A percentile compares a stretch with the other conserved stretches of the same genome.
Evolutionary conservation across 306 rosid species (phyloP).

Genomic region (Fragaria iinumae): DNA sequence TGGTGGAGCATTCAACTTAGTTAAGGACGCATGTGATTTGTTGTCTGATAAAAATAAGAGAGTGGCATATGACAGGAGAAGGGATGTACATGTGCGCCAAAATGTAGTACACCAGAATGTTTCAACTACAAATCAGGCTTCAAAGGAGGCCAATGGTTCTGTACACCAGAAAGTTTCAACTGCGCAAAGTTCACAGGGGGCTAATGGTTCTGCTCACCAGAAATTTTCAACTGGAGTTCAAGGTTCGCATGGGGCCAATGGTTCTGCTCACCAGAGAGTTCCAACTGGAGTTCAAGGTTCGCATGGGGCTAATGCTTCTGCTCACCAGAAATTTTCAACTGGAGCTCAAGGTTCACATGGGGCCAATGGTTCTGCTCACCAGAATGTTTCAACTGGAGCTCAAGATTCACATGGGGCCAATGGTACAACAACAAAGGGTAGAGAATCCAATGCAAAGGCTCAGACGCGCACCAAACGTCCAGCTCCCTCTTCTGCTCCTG

Average conservation of each 20-base stretch:
- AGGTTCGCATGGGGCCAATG: constrained; percentile 50
- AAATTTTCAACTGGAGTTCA: constrained; percentile 18
- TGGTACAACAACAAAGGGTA: constrained; percentile 40
- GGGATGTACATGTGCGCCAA: constrained; percentile 19
- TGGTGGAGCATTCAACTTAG: constrained; percentile 79
- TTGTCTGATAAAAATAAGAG: constrained; percentile 67
- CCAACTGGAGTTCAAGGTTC: constrained; percentile 31
- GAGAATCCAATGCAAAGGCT: constrained; percentile 44
- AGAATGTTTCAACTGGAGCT: neutral
- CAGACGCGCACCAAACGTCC: constrained; percentile 50
- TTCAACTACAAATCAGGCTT: constrained; percentile 27
- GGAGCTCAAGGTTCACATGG: constrained; percentile 47
- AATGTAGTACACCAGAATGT: neutral
- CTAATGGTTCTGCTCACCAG: constrained; percentile 38
- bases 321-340: neutral
- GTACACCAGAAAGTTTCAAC: neutral
- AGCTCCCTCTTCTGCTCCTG: constrained; percentile 48
- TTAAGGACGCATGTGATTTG: constrained; percentile 85
- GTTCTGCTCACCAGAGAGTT: neutral
- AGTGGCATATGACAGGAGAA: constrained; percentile 56
- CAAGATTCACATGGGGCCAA: constrained; percentile 55
- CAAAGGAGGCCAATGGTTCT: constrained; percentile 58
- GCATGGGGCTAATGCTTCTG: constrained; percentile 40
- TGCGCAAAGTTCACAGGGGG: constrained; percentile 44
- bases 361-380: constrained; percentile 40